Conservation (phyloP, 164 flowering plant genomes). For the Vitis vinifera region ASM3070453v1 NC_081812.1:11706501-11707000, state of each 20-base stretch:
- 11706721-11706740: not conserved
- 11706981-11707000: slow-evolving; percentile 9
- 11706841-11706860: slow-evolving; percentile 21
- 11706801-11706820: slow-evolving; percentile 10
- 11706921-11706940: slow-evolving; percentile 30
- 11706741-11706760: slow-evolving; percentile 44
- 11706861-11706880: slow-evolving; percentile 16
- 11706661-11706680: too few species aligned
- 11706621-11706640: too few species aligned
- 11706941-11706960: slow-evolving; percentile 20
- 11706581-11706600: too few species aligned
- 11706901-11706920: slow-evolving; percentile 22
- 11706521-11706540: slow-evolving; percentile 34
- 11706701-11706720: too few species aligned
- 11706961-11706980: slow-evolving; percentile 12
- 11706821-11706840: slow-evolving; percentile 4
- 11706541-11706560: slow-evolving; percentile 9
- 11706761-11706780: slow-evolving; percentile 21
- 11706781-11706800: slow-evolving; percentile 5
- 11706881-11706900: slow-evolving; percentile 30
- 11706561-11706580: slow-evolving; percentile 1
- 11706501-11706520: slow-evolving; percentile 58
- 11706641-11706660: too few species aligned
- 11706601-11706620: too few species aligned
- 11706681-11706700: too few species aligned